Percentiles rank a stretch among this genome's conserved stretches.
These are phyloP conservation scores for Haplosporangium sp. DNA, from an alignment of 371 early-diverging fungal genomes.

Conservation along the genomic window DNA sequence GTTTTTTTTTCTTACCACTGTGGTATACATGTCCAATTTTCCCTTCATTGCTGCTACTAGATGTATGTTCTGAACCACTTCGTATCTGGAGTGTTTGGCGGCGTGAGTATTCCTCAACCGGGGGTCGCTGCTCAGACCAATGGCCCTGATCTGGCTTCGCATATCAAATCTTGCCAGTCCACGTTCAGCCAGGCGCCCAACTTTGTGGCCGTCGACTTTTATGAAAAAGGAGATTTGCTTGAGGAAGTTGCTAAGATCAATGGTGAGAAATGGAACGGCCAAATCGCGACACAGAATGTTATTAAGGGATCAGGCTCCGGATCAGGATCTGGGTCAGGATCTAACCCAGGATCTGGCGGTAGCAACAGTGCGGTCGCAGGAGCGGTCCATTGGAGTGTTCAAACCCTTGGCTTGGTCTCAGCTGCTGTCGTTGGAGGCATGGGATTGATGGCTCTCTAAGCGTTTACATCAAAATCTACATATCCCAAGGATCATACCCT, in stretches of 20 bases:
- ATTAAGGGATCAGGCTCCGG: background rate
- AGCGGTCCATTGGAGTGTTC: background rate
- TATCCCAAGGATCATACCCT: too few species aligned
- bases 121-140: constrained; percentile 65
- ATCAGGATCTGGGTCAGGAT: background rate
- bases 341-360: background rate
- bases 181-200: constrained; percentile 71
- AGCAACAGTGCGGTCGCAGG: background rate
- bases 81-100: constrained; percentile 58
- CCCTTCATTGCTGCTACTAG: constrained; percentile 1
- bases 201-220: constrained; percentile 84
- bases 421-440: background rate
- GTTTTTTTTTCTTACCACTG: background rate
- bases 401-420: background rate
- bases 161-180: constrained; percentile 58
- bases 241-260: constrained; percentile 73
- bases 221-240: constrained; percentile 69
- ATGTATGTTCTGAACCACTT: constrained; percentile 77
- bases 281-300: background rate
- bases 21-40: background rate
- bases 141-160: constrained; percentile 53
- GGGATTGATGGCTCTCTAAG: background rate
- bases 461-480: too few species aligned
- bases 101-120: constrained; percentile 63
- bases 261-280: constrained; percentile 63